Evolutionary conservation across 2,329 filamentous ascomycete genomes (phyloP).

Genomic region (Penicillium italicum): DNA sequence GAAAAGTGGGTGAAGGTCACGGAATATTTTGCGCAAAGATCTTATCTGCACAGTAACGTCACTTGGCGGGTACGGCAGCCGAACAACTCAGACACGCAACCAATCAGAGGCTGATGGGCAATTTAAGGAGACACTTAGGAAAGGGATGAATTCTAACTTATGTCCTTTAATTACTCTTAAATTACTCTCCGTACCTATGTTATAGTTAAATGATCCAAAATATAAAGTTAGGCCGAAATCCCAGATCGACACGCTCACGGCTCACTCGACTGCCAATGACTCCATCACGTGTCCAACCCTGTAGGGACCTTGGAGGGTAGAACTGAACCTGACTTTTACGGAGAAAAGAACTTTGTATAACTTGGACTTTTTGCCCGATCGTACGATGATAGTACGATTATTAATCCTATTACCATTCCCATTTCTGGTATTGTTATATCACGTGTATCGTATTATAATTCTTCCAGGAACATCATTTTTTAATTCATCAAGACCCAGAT

Average conservation of each 20-base stretch:
- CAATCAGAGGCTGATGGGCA: background rate
- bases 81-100: background rate
- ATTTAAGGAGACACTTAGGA: background rate
- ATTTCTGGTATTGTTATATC: no score
- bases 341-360: no score
- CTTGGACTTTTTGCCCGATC: no score
- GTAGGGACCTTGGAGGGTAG: background rate
- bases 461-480: no score
- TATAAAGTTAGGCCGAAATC: background rate
- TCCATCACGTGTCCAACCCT: background rate
- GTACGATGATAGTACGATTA: no score
- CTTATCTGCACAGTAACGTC: conserved; percentile 5
- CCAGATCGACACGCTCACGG: background rate
- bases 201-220: background rate
- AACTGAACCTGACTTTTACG: no score
- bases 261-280: background rate
- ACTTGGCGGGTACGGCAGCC: background rate
- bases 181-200: no score
- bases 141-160: no score
- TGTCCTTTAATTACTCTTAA: no score
- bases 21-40: background rate
- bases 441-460: no score
- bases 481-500: no score
- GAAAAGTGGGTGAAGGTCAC: background rate
- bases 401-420: background rate